Percentiles rank a stretch among this genome's conserved stretches.
phyloP scores from a whole-genome alignment of 176 grass and related monocot species.

The Dendrocalamus sinicus region DNA sequence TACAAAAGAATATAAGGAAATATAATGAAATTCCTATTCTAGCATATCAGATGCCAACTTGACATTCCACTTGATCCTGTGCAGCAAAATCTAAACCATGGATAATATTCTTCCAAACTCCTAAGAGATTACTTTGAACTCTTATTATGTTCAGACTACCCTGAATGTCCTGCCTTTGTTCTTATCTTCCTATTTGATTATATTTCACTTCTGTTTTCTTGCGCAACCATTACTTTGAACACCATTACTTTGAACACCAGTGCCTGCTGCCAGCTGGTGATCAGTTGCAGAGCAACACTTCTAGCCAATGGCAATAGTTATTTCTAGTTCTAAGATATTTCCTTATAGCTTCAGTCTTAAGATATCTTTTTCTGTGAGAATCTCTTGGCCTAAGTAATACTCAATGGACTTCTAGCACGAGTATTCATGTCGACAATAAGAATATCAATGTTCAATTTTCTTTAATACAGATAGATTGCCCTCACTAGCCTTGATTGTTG shows the following conservation, averaged over 20 bases:
- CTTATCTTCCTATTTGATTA: constrained; percentile 7
- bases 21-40: too few relatives aligned
- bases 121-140: neutral
- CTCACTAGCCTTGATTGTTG: constrained; percentile 1
- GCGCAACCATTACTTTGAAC: neutral
- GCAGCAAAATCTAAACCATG: neutral
- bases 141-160: neutral
- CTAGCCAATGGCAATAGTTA: neutral
- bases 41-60: neutral
- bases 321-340: constrained; percentile 11
- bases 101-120: neutral
- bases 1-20: too few relatives aligned
- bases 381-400: neutral
- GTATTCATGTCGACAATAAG: neutral
- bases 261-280: neutral
- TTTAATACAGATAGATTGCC: neutral
- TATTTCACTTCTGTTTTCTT: neutral
- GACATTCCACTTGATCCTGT: neutral
- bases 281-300: constrained; percentile 3
- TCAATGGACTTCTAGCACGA: neutral
- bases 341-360: neutral
- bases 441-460: constrained; percentile 12
- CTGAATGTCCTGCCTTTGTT: neutral
- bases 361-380: neutral
- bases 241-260: neutral